Evolutionary conservation across 1,284 basidiomycete species (phyloP).

Genomic region (Singerocomus rubriflavus): DNA sequence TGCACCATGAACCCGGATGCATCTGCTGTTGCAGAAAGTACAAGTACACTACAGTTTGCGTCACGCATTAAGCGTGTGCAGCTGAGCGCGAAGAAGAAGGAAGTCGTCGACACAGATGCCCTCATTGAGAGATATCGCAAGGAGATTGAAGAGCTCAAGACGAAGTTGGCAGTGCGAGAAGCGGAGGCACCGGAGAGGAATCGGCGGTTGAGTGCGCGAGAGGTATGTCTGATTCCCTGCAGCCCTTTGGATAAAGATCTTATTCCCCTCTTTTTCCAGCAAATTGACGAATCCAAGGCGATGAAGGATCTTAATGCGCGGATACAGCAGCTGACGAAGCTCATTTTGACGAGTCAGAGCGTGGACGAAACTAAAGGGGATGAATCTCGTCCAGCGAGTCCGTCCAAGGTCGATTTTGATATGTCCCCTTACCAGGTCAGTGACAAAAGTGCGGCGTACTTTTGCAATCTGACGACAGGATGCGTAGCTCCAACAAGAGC

Average conservation of each 20-base stretch:
- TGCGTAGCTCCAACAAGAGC: conserved; percentile 78
- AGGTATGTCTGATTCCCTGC: conserved; percentile 42
- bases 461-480: background rate
- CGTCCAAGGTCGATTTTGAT: conserved; percentile 82
- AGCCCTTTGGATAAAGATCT: background rate
- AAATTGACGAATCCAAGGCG: conserved; percentile 75
- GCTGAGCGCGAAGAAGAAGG: conserved; percentile 88
- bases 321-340: conserved; percentile 81
- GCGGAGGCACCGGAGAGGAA: conserved; percentile 49
- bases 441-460: background rate
- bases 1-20: conserved; percentile 90
- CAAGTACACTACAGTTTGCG: conserved; percentile 86
- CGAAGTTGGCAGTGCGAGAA: conserved; percentile 65
- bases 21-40: conserved; percentile 73
- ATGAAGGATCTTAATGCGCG: conserved; percentile 79
- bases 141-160: conserved; percentile 85
- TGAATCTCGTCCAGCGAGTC: conserved; percentile 73
- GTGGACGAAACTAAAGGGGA: conserved; percentile 66
- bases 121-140: conserved; percentile 88
- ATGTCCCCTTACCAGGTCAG: conserved; percentile 77
- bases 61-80: conserved; percentile 82
- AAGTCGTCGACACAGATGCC: conserved; percentile 90
- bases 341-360: conserved; percentile 83
- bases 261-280: conserved; percentile 36
- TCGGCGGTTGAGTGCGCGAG: conserved; percentile 63